Conservation (phyloP, 192 early-diverging fungal species). For the Thamnidium elegans region DNA sequence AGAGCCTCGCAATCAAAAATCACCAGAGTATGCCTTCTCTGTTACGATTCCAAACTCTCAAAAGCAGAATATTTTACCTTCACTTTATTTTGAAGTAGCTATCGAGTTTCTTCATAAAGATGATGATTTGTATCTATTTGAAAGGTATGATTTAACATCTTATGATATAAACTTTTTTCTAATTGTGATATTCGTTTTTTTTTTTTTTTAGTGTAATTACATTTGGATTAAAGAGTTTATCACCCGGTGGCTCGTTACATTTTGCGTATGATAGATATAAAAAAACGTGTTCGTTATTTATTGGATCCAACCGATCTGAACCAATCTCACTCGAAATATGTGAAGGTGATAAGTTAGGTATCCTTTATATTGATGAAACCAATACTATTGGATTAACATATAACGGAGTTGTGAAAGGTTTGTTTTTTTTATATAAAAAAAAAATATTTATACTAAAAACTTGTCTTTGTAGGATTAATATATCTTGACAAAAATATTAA, state of each 20-base stretch:
- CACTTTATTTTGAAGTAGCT: slow-evolving; percentile 30
- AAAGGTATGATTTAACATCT: slow-evolving; percentile 3
- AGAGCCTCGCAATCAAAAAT: neutral
- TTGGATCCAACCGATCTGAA: neutral
- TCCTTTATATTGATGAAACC: neutral
- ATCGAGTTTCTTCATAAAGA: neutral
- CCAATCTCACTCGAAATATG: slow-evolving; percentile 15
- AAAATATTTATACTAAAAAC: no score
- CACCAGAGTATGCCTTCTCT: neutral
- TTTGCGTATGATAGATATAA: slow-evolving; percentile 2
- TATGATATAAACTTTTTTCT: neutral
- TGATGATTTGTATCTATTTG: neutral
- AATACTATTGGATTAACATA: no score
- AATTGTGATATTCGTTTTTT: neutral
- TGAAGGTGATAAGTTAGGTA: slow-evolving; percentile 28
- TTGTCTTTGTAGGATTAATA: neutral
- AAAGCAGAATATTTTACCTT: neutral
- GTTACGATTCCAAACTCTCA: neutral
- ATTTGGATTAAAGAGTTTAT: slow-evolving; percentile 14
- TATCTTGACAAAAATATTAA: neutral
- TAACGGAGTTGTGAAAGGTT: no score
- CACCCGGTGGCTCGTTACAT: neutral
- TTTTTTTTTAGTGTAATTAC: slow-evolving; percentile 2
- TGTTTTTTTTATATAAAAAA: no score
- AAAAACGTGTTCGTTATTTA: slow-evolving; percentile 6